These are phyloP conservation scores for Cladosporium sp. DNA, from an alignment of 2,329 filamentous ascomycete genomes.

Conservation along the genomic window DNA sequence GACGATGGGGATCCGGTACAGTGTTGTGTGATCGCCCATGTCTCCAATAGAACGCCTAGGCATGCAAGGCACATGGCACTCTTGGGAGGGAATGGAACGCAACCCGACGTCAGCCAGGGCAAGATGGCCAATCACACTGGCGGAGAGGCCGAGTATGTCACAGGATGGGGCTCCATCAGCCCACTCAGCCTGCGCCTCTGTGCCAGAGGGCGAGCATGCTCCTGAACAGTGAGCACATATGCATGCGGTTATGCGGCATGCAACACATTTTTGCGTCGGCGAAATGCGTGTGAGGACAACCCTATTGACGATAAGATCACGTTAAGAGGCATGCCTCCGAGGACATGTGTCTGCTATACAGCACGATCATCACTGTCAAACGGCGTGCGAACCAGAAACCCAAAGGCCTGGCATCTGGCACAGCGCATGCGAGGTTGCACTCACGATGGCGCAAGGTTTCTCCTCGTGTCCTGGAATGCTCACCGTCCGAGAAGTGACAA, in stretches of 20 bases:
- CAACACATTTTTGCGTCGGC: neutral
- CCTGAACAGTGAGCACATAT: slow-evolving; percentile 5
- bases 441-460: neutral
- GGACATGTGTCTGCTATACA: neutral
- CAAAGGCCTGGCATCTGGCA: neutral
- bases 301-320: slow-evolving; percentile 10
- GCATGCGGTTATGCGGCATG: slow-evolving; percentile 7
- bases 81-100: slow-evolving; percentile 8
- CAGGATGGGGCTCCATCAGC: slow-evolving; percentile 5
- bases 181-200: slow-evolving; percentile 19
- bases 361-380: neutral
- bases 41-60: slow-evolving; percentile 9
- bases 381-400: neutral
- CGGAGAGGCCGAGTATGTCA: slow-evolving; percentile 3
- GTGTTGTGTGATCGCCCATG: slow-evolving; percentile 17
- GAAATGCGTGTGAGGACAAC: slow-evolving; percentile 9
- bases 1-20: slow-evolving; percentile 19
- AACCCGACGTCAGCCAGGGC: slow-evolving; percentile 11
- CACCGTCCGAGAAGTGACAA: neutral
- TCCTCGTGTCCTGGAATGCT: slow-evolving; percentile 1
- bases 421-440: neutral
- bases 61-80: slow-evolving; percentile 16
- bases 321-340: neutral
- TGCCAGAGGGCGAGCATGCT: slow-evolving; percentile 8
- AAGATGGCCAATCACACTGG: neutral